Evolutionary conservation across 768 basidiomycete species (phyloP).

Genomic region (Trametes maxima): DNA sequence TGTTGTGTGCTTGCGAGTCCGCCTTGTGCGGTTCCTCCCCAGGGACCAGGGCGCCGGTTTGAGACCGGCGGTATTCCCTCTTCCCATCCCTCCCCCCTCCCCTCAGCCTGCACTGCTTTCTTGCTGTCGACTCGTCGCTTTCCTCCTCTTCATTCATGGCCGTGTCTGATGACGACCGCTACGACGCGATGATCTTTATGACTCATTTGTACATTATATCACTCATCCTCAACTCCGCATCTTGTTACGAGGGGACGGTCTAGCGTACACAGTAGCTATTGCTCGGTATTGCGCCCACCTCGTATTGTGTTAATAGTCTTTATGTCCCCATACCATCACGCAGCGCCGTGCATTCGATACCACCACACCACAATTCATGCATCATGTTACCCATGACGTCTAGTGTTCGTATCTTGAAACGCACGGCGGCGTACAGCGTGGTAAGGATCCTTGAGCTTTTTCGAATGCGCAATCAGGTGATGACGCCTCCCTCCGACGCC

Average conservation of each 20-base stretch:
- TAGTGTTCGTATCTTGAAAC: neutral
- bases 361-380: conserved; percentile 3
- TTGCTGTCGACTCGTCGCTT: conserved; percentile 14
- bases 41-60: conserved; percentile 13
- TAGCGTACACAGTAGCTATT: conserved; percentile 14
- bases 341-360: conserved; percentile 5
- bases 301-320: conserved; percentile 11
- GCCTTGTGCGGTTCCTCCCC: neutral
- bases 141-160: conserved; percentile 2
- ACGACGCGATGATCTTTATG: conserved; percentile 23
- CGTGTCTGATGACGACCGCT: conserved; percentile 16
- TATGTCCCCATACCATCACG: conserved; percentile 7
- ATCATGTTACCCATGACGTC: conserved; percentile 12
- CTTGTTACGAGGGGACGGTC: conserved; percentile 16
- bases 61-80: conserved; percentile 9
- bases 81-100: neutral
- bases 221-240: conserved; percentile 8
- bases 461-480: neutral
- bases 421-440: neutral
- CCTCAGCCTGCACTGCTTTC: conserved; percentile 14
- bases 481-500: too few relatives aligned
- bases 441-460: neutral
- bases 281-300: conserved; percentile 18
- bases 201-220: conserved; percentile 24
- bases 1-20: conserved; percentile 1